phyloP scores from a whole-genome alignment of 2,329 filamentous ascomycete genomes.

The Sporothrix protearum region DNA sequence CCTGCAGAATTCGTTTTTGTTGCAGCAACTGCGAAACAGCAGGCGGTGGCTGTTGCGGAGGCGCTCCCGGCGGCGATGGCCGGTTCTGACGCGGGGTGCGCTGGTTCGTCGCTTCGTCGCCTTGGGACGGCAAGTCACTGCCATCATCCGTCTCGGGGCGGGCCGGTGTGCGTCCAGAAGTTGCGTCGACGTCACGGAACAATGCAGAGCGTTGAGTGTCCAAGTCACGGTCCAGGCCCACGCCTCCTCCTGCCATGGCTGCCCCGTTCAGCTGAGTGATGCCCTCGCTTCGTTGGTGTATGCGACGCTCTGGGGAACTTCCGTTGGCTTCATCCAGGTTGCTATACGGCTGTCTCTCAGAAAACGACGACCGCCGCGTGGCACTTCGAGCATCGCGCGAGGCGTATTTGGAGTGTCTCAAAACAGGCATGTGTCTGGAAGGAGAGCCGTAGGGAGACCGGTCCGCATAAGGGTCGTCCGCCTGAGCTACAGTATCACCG shows the following conservation, averaged over 20 bases:
- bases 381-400: conserved; percentile 38
- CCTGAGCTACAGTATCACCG: conserved; percentile 30
- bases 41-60: conserved; percentile 20
- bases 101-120: conserved; percentile 32
- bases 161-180: conserved; percentile 19
- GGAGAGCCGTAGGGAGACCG: conserved; percentile 32
- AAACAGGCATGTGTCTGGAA: conserved; percentile 30
- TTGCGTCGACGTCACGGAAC: conserved; percentile 32
- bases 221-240: conserved; percentile 29
- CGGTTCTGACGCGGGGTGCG: conserved; percentile 29
- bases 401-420: conserved; percentile 39
- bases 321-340: conserved; percentile 23
- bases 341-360: conserved; percentile 23
- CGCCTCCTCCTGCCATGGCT: not conserved
- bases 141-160: conserved; percentile 32
- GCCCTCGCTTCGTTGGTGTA: conserved; percentile 17
- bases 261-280: conserved; percentile 17
- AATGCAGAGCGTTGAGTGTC: conserved; percentile 32
- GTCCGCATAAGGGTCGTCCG: conserved; percentile 31
- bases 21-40: conserved; percentile 30
- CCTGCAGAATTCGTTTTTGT: conserved; percentile 29
- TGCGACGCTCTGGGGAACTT: conserved; percentile 28
- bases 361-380: conserved; percentile 29
- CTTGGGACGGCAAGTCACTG: conserved; percentile 32
- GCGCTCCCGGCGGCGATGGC: conserved; percentile 10